Base-by-base conservation (phyloP, 805 yeast genomes). In the Starmerella asiatica region DNA sequence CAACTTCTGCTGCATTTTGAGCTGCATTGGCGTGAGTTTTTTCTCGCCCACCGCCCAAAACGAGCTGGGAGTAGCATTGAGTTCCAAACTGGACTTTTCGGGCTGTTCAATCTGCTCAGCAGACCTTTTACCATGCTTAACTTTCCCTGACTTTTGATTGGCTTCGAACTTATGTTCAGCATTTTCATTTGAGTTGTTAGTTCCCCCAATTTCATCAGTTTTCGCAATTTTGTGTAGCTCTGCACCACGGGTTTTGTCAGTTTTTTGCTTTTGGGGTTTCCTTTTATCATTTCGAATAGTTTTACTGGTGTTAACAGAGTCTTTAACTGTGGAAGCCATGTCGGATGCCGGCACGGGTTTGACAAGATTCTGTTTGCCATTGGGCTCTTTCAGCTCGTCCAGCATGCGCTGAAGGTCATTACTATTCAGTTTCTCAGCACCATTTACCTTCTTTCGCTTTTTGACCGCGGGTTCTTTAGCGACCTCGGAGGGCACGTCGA, bases 1-100 rank as follows among this genome's bases (percentile, higher is more conserved):
- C 31, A 91, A 69, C 57, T 91, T 91, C 34, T 82, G 84, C 76
- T 84, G 75, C 97, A 91, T 88, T 56, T 91, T 91, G 53, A 80
- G 81, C 60, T 91, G 99, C 47, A 86, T 62, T 15, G 94, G 93
- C 0, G 95, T 83, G 39, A 86, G 61, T 34, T 75, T 73, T 28
- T 37, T 40, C 17, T 21, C 26, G 4, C 33, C 32, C 5, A 20
- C 12, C 20, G 19, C 21, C n/a, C 21, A 11, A 8, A n/a, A n/a
- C 3, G 38, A 7, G 11, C 9, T 7, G 9, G 26, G 26, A 9
- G 20, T 12, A 6, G 16, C 15, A 8, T 9, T 23, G 14, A 20
- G 9, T 6, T 9, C 7, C 5, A 18, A 5, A 15, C n/a, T 21
- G 7, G 28, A 15, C n/a, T 32, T 32, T 4, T 16, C n/a, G 6